A percentile compares a stretch with the other conserved stretches of the same genome.
Conservation (phyloP, 768 basidiomycete species). For the Piloderma croceum region DNA sequence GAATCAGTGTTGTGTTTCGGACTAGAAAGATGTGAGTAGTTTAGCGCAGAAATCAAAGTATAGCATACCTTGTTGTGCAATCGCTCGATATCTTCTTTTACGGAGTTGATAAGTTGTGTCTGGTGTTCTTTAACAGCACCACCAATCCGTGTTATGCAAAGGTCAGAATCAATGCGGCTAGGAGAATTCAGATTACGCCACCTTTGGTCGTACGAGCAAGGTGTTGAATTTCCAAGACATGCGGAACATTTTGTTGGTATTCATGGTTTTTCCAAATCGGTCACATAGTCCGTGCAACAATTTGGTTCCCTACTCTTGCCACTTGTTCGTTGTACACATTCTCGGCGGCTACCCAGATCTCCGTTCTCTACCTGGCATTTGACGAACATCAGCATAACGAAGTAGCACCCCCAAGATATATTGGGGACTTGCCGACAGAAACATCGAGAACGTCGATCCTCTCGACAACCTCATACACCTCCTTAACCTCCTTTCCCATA, state of each 20-base stretch:
- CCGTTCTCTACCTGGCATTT: constrained; percentile 73
- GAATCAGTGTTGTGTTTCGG: constrained; percentile 92
- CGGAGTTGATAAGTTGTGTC: constrained; percentile 96
- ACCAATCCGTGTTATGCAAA: constrained; percentile 56
- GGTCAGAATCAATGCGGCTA: too few relatives aligned
- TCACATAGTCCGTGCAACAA: constrained; percentile 91
- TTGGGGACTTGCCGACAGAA: constrained; percentile 59
- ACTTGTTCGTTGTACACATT: constrained; percentile 98
- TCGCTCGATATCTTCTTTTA: constrained; percentile 95
- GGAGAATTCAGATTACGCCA: constrained; percentile 33
- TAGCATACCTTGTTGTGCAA: constrained; percentile 80
- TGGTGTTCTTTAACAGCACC: constrained; percentile 99
- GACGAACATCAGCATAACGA: constrained; percentile 2
- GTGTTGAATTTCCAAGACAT: constrained; percentile 99
- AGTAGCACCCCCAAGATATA: constrained; percentile 1
- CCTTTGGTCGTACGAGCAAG: constrained; percentile 92
- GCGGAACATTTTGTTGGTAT: constrained; percentile 99
- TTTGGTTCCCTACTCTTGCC: constrained; percentile 96
- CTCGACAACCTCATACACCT: constrained; percentile 94
- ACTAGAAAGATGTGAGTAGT: too few relatives aligned
- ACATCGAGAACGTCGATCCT: constrained; percentile 95
- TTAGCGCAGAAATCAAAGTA: too few relatives aligned
- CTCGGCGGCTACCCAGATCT: constrained; percentile 97
- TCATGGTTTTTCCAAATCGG: constrained; percentile 87
- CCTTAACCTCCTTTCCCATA: constrained; percentile 96